Evolutionary conservation across 352 stramenopile genomes (phyloP).

Genomic region (Pythium monospermum): DNA sequence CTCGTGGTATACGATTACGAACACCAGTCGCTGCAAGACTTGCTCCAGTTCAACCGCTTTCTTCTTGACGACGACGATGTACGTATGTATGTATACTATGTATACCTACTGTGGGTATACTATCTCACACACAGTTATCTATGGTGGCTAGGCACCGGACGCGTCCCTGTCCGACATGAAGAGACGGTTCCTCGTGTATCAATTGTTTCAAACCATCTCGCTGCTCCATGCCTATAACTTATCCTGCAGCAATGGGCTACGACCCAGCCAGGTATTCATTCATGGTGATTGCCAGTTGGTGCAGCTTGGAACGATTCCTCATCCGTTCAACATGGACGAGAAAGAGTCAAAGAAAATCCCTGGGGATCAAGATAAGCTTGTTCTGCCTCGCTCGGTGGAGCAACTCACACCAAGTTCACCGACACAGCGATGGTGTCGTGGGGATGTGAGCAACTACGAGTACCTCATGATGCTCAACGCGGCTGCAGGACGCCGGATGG

Average conservation of each 20-base stretch:
- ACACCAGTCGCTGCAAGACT: slow-evolving; percentile 52
- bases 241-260: slow-evolving; percentile 34
- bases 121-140: no score
- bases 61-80: slow-evolving; percentile 39
- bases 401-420: slow-evolving; percentile 28
- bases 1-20: slow-evolving; percentile 70
- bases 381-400: slow-evolving; percentile 9
- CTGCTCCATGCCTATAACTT: slow-evolving; percentile 43
- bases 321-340: no score
- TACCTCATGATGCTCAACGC: slow-evolving; percentile 92
- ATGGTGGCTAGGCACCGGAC: slow-evolving; percentile 18
- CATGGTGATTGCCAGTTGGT: slow-evolving; percentile 47
- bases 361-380: no score
- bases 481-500: slow-evolving; percentile 83
- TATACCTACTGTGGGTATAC: no score
- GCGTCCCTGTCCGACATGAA: slow-evolving; percentile 44
- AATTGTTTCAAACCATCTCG: slow-evolving; percentile 39
- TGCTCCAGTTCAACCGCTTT: slow-evolving; percentile 67
- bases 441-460: slow-evolving; percentile 90
- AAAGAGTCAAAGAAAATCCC: no score
- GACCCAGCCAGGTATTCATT: slow-evolving; percentile 38
- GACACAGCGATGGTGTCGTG: slow-evolving; percentile 85
- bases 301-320: slow-evolving; percentile 35
- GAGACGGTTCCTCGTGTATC: slow-evolving; percentile 65
- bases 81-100: no score